These are phyloP conservation scores for Clonostachys rosea DNA, from an alignment of 2,329 filamentous ascomycete species.

Conservation along the genomic window DNA sequence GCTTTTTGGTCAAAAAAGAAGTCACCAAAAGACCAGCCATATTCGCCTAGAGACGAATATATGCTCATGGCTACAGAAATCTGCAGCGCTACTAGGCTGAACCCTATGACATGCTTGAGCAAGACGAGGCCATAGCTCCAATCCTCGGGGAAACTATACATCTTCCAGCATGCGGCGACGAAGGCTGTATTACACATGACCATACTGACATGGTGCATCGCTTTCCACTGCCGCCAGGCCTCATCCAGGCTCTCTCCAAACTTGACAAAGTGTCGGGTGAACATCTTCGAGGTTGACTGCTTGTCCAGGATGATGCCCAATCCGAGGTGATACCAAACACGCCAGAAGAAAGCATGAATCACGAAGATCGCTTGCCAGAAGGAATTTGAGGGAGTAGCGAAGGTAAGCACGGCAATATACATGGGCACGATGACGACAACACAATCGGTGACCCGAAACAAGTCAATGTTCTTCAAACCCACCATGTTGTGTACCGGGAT, in stretches of 20 bases:
- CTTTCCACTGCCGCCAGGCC: conserved; percentile 98
- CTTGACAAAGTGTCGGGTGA: conserved; percentile 97
- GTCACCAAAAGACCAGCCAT: conserved; percentile 98
- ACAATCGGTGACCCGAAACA: conserved; percentile 82
- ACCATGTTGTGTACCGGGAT: conserved; percentile 77
- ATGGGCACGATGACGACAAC: conserved; percentile 71
- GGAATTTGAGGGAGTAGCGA: conserved; percentile 73
- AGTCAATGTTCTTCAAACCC: conserved; percentile 77
- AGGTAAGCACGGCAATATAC: conserved; percentile 69
- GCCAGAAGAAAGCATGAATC: conserved; percentile 74
- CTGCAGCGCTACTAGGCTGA: conserved; percentile 77
- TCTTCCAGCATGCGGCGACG: conserved; percentile 89
- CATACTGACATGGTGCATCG: conserved; percentile 89
- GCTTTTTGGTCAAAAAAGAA: conserved; percentile 92
- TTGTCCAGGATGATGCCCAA: conserved; percentile 79
- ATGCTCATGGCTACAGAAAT: conserved; percentile 91
- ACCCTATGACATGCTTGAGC: conserved; percentile 81
- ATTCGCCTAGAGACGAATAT: conserved; percentile 93
- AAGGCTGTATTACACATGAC: conserved; percentile 86
- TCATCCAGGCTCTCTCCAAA: conserved; percentile 87
- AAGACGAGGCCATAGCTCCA: conserved; percentile 85
- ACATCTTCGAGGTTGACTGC: conserved; percentile 87
- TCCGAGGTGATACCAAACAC: conserved; percentile 87
- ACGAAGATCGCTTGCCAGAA: conserved; percentile 77
- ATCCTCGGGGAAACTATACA: conserved; percentile 82